phyloP scores from a whole-genome alignment of 495 filamentous ascomycete genomes.

The Xylaria longipes region DNA sequence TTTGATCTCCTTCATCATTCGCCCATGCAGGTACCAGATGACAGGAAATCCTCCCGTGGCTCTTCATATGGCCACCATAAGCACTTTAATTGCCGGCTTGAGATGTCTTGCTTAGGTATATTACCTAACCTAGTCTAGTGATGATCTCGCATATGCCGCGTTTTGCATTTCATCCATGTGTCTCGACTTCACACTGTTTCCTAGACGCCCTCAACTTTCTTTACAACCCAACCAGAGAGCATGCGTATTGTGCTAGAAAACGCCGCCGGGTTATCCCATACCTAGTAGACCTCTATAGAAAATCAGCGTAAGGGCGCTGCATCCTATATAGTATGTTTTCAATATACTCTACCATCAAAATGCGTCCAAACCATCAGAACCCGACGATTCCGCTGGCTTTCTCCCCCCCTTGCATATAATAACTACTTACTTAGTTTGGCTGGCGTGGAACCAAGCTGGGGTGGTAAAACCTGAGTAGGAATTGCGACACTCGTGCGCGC shows the following conservation, averaged over 20 bases:
- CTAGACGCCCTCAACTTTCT: background rate
- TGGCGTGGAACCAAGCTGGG: background rate
- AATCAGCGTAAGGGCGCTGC: background rate
- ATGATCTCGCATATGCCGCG: background rate
- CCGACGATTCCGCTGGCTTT: background rate
- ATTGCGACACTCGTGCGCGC: constrained; percentile 21
- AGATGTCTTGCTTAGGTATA: constrained; percentile 3
- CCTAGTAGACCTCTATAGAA: background rate
- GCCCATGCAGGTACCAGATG: constrained; percentile 13
- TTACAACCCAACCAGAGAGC: background rate
- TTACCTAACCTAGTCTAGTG: background rate
- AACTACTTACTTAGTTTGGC: background rate
- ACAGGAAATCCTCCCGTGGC: background rate
- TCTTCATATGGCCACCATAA: constrained; percentile 8
- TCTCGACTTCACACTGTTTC: background rate
- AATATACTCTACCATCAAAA: background rate
- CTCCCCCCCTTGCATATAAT: background rate
- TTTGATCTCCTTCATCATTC: background rate
- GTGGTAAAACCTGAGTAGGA: background rate
- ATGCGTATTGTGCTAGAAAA: background rate
- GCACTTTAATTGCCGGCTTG: constrained; percentile 7
- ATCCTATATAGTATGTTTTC: background rate
- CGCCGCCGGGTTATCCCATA: background rate
- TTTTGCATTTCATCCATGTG: background rate
- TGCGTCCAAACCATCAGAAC: background rate